Conservation (phyloP, 352 stramenopile genomes). For the Globisporangium uncinulatum region DNA sequence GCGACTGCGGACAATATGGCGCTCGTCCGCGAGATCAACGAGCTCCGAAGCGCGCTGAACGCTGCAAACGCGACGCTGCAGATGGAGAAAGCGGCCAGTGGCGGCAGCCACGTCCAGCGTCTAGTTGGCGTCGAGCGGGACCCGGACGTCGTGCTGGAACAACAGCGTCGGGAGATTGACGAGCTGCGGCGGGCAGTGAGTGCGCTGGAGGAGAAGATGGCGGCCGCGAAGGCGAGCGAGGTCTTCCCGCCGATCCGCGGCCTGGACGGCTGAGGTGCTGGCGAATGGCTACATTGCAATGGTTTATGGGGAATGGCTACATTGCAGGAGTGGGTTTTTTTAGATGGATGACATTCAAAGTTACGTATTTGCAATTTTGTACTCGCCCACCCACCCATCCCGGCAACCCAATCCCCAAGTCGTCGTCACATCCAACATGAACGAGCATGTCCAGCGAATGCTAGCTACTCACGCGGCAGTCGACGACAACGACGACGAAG, state of each 20-base stretch:
- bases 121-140: constrained; percentile 20
- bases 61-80: constrained; percentile 72
- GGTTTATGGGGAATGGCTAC: background rate
- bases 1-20: constrained; percentile 84
- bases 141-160: constrained; percentile 44
- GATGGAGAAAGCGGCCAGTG: constrained; percentile 51
- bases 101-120: constrained; percentile 13
- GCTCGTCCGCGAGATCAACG: constrained; percentile 92
- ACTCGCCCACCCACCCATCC: no score
- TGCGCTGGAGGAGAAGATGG: constrained; percentile 64
- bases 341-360: no score
- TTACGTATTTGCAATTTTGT: no score
- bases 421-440: no score
- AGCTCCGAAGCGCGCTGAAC: constrained; percentile 74
- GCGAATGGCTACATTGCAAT: background rate
- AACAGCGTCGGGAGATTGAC: constrained; percentile 62
- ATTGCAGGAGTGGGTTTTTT: no score
- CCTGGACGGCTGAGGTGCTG: constrained; percentile 22
- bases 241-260: constrained; percentile 42
- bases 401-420: no score
- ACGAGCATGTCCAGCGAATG: no score
- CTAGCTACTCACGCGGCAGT: no score
- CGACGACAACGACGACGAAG: no score
- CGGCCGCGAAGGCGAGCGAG: constrained; percentile 8
- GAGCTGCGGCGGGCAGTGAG: constrained; percentile 76